Percentiles rank a stretch among this genome's conserved stretches.
These are phyloP conservation scores for Acanthamoeba triangularis DNA, from an alignment of 208 protist genomes.

Conservation along the genomic window DNA sequence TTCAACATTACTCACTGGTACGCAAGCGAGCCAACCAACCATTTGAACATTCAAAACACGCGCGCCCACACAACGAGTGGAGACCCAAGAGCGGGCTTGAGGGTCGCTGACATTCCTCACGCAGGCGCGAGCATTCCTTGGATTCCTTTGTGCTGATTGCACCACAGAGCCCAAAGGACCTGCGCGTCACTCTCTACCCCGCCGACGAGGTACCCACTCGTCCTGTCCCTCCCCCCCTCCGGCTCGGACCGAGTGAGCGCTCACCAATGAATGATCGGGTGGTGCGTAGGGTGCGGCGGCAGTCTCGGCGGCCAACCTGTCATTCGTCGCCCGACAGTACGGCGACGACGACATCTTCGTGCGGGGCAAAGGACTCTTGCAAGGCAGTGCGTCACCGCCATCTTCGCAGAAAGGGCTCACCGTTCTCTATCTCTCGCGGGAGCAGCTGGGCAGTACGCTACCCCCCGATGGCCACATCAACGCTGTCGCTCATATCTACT, in stretches of 20 bases:
- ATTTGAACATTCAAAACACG: not conserved
- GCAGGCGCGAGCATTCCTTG: not conserved
- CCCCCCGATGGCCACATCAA: no score
- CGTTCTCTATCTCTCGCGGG: not conserved
- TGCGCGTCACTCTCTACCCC: not conserved
- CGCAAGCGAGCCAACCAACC: not conserved
- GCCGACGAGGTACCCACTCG: not conserved
- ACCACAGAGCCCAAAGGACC: no score
- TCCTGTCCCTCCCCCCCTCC: no score
- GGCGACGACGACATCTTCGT: constrained; percentile 21
- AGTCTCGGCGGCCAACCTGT: constrained; percentile 32
- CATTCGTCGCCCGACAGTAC: constrained; percentile 15
- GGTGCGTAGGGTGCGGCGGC: not conserved
- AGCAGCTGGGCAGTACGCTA: not conserved
- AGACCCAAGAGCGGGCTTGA: not conserved
- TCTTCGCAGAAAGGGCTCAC: not conserved
- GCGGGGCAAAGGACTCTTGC: not conserved
- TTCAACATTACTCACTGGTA: constrained; percentile 43
- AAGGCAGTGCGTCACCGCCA: not conserved
- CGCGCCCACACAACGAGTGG: not conserved
- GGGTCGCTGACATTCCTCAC: no score
- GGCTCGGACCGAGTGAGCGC: no score
- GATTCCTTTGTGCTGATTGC: constrained; percentile 9
- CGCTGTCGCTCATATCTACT: no score
- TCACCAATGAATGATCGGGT: no score